These are phyloP conservation scores for Vitis cinerea DNA, from an alignment of 164 flowering plant species.

Conservation along the genomic window DNA sequence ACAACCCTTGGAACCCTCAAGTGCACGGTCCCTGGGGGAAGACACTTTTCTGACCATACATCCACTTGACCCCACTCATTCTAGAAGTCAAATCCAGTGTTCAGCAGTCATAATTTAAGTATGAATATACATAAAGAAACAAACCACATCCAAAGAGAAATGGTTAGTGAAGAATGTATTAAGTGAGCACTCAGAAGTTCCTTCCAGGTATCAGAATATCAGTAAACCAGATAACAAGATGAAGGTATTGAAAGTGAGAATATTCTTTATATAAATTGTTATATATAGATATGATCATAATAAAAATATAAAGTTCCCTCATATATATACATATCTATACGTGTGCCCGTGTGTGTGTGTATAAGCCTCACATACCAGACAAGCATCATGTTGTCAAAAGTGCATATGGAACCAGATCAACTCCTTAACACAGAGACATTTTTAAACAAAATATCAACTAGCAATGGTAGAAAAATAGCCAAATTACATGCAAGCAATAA, in stretches of 20 bases:
- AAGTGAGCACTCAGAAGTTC: too few species aligned
- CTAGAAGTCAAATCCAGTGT: conserved; percentile 29
- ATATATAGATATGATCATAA: too few species aligned
- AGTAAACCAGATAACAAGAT: too few species aligned
- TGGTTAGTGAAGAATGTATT: not conserved
- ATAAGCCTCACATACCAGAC: too few species aligned
- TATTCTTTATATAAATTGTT: too few species aligned
- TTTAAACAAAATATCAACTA: not conserved
- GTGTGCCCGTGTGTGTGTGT: too few species aligned
- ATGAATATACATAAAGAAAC: not conserved
- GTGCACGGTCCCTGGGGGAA: conserved; percentile 95
- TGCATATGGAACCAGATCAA: not conserved
- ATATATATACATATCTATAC: too few species aligned
- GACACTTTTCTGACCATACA: conserved; percentile 97
- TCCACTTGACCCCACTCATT: conserved; percentile 97
- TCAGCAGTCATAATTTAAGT: not conserved
- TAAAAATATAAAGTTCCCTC: too few species aligned
- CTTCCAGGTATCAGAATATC: too few species aligned
- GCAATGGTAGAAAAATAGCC: not conserved
- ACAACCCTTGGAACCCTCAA: conserved; percentile 71
- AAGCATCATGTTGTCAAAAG: too few species aligned
- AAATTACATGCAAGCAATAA: not conserved
- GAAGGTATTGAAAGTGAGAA: too few species aligned
- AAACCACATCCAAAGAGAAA: not conserved
- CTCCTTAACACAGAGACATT: too few species aligned